Percentiles rank a stretch among this genome's conserved stretches.
Evolutionary conservation across 345 rosid genomes (phyloP).

Genomic region (Brassica napus): Da-Ae NC_063438.1:1921001-1921500

Average conservation of each 20-base stretch:
- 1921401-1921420: slow-evolving; percentile 83
- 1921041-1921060: slow-evolving; percentile 82
- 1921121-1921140: slow-evolving; percentile 15
- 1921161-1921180: slow-evolving; percentile 89
- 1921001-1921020: slow-evolving; percentile 96
- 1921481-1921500: slow-evolving; percentile 60
- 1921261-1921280: too few species aligned
- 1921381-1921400: slow-evolving; percentile 93
- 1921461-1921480: slow-evolving; percentile 66
- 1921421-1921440: slow-evolving; percentile 87
- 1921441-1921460: slow-evolving; percentile 82
- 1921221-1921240: too few species aligned
- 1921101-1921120: neutral
- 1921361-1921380: slow-evolving; percentile 90
- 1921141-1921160: slow-evolving; percentile 19
- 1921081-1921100: slow-evolving; percentile 51
- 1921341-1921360: slow-evolving; percentile 98
- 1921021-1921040: slow-evolving; percentile 89
- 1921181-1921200: slow-evolving; percentile 95
- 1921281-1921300: too few species aligned
- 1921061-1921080: slow-evolving; percentile 90
- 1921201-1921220: slow-evolving; percentile 47
- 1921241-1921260: too few species aligned
- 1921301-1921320: slow-evolving; percentile 32
- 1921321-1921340: slow-evolving; percentile 87